A percentile compares a stretch with the other conserved stretches of the same genome.
phyloP scores from a whole-genome alignment of 2,329 filamentous ascomycete genomes.

The Chrysoporthe puriensis region DNA sequence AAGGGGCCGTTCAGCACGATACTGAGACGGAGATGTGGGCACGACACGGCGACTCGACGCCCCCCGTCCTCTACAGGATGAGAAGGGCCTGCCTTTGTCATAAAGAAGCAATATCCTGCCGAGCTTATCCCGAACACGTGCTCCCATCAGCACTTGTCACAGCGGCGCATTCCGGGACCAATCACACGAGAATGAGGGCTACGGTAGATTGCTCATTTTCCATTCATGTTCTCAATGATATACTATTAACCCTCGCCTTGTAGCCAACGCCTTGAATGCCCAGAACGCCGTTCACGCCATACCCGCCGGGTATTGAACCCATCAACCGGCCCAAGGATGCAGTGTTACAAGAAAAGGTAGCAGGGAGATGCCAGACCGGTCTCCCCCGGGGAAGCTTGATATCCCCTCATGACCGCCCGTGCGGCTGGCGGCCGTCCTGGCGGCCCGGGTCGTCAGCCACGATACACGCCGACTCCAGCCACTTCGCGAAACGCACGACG shows the following conservation, averaged over 20 bases:
- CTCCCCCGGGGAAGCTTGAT: not conserved
- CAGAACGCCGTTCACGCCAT: not conserved
- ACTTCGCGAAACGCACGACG: conserved; percentile 59
- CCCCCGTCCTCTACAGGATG: not conserved
- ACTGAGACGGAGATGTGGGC: conserved; percentile 1
- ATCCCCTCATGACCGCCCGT: not conserved
- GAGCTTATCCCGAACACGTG: no score
- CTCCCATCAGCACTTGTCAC: not conserved
- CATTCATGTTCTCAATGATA: not conserved
- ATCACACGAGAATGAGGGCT: not conserved
- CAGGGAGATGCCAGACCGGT: not conserved
- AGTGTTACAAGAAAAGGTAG: not conserved
- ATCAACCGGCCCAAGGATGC: not conserved
- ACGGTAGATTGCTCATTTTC: not conserved
- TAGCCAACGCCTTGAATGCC: not conserved
- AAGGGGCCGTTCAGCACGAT: not conserved
- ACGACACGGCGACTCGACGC: not conserved
- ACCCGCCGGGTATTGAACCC: not conserved
- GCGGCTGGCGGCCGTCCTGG: not conserved
- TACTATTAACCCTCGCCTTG: not conserved
- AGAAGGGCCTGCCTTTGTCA: no score
- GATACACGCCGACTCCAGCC: conserved; percentile 53
- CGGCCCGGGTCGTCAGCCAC: conserved; percentile 26
- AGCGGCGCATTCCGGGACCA: no score
- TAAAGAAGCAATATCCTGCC: no score